Conservation (phyloP, 257 asterid species). For the Fraxinus pennsylvanica region DNA sequence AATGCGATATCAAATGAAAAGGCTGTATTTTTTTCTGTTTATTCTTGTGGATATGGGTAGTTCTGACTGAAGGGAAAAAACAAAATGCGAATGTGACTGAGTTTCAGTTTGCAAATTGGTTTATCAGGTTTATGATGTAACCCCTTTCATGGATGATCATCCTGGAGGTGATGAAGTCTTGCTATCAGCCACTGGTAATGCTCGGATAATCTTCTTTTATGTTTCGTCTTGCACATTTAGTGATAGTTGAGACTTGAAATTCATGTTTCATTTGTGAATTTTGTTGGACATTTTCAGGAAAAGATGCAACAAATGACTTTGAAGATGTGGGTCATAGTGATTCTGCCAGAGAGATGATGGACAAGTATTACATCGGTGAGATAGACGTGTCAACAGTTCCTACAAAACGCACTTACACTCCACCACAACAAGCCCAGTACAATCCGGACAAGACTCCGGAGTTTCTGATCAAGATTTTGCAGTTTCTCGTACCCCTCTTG, state of each 20-base stretch:
- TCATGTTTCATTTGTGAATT: background rate
- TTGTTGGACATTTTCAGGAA: constrained; percentile 20
- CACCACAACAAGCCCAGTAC: constrained; percentile 25
- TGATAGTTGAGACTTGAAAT: background rate
- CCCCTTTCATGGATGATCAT: constrained; percentile 94
- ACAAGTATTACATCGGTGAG: constrained; percentile 24
- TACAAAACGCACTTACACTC: constrained; percentile 13
- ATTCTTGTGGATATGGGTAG: background rate
- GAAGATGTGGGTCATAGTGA: constrained; percentile 32
- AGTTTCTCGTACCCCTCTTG: constrained; percentile 32
- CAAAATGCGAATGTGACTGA: background rate
- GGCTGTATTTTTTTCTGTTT: background rate
- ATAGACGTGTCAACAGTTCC: constrained; percentile 31
- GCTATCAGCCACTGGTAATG: constrained; percentile 74
- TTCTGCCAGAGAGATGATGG: constrained; percentile 27
- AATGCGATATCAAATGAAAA: background rate
- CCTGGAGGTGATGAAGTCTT: constrained; percentile 95
- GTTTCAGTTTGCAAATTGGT: background rate
- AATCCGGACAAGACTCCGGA: constrained; percentile 31
- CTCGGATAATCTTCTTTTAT: constrained; percentile 1
- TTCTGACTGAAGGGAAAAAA: background rate
- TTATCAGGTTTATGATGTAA: constrained; percentile 80
- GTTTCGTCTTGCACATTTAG: background rate
- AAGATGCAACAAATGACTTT: constrained; percentile 37
- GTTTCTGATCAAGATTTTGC: constrained; percentile 31